phyloP scores from a whole-genome alignment of 2,329 filamentous ascomycete genomes.

The Capronia coronata region DNA sequence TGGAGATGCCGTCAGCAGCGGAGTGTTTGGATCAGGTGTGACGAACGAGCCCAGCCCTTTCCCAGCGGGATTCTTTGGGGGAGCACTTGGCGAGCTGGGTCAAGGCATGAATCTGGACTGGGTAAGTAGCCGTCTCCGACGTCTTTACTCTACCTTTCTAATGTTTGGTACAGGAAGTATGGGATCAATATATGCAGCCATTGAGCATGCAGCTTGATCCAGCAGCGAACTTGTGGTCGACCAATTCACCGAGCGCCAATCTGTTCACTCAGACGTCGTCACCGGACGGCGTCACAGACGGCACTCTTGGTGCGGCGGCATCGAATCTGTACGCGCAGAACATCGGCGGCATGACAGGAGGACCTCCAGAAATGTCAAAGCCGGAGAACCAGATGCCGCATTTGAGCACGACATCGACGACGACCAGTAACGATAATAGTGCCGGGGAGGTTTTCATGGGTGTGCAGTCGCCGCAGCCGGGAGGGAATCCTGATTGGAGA shows the following conservation, averaged over 20 bases:
- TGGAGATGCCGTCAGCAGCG: conserved; percentile 12
- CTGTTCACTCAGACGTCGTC: conserved; percentile 20
- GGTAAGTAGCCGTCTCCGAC: conserved; percentile 48
- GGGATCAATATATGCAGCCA: conserved; percentile 61
- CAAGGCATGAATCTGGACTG: conserved; percentile 52
- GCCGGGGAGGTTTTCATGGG: conserved; percentile 29
- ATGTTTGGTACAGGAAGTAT: conserved; percentile 49
- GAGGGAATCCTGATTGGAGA: conserved; percentile 24
- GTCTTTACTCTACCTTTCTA: neutral
- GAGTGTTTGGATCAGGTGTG: conserved; percentile 28
- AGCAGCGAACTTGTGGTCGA: conserved; percentile 36
- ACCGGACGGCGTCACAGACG: conserved; percentile 10
- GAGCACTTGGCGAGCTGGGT: conserved; percentile 48
- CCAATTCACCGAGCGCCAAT: conserved; percentile 19
- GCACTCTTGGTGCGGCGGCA: conserved; percentile 15
- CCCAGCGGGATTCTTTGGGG: conserved; percentile 46
- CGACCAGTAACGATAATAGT: conserved; percentile 13
- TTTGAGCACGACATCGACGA: conserved; percentile 13
- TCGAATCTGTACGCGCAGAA: conserved; percentile 17
- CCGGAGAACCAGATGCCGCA: conserved; percentile 15
- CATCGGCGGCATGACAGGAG: conserved; percentile 13
- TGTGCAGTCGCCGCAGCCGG: conserved; percentile 24
- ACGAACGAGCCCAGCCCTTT: conserved; percentile 49
- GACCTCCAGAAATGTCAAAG: conserved; percentile 16
- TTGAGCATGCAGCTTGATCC: conserved; percentile 44